Evolutionary conservation across 148 eudicot species (phyloP).

Genomic region (Tetragonia tetragonoides): DNA sequence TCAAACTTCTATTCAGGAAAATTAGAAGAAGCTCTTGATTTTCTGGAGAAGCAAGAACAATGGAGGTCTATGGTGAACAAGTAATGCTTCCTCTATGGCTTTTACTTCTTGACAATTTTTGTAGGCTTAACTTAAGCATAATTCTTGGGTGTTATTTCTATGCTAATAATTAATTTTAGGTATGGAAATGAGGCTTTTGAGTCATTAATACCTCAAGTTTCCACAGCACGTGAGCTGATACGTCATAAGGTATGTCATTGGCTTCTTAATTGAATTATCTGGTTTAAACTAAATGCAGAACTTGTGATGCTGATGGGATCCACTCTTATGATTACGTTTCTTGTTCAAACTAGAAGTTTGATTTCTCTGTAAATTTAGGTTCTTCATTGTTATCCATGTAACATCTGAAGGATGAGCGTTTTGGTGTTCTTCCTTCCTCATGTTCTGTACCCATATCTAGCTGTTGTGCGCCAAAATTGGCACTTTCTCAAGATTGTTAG

Average conservation of each 20-base stretch:
- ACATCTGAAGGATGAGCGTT: not conserved
- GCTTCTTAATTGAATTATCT: not conserved
- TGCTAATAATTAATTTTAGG: constrained; percentile 36
- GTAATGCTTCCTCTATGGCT: constrained; percentile 32
- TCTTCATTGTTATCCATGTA: constrained; percentile 9
- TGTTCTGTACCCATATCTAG: not conserved
- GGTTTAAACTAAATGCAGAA: not conserved
- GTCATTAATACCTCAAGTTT: constrained; percentile 59
- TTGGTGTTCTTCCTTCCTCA: not conserved
- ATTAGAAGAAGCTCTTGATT: constrained; percentile 80
- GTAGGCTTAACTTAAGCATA: constrained; percentile 3
- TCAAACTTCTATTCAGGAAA: constrained; percentile 77
- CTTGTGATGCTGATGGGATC: not conserved
- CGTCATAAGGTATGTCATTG: constrained; percentile 54
- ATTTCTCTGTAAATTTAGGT: not conserved
- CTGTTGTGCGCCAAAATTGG: constrained; percentile 6
- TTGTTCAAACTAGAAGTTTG: constrained; percentile 3
- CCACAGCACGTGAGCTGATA: constrained; percentile 59
- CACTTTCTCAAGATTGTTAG: not conserved
- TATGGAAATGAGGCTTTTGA: constrained; percentile 48
- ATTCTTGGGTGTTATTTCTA: constrained; percentile 7
- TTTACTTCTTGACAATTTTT: not conserved
- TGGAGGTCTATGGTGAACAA: constrained; percentile 38
- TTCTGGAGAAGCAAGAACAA: constrained; percentile 69
- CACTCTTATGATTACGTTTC: not conserved